Base-by-base conservation (phyloP, 345 rosid genomes). In the Populus deltoides region DNA sequence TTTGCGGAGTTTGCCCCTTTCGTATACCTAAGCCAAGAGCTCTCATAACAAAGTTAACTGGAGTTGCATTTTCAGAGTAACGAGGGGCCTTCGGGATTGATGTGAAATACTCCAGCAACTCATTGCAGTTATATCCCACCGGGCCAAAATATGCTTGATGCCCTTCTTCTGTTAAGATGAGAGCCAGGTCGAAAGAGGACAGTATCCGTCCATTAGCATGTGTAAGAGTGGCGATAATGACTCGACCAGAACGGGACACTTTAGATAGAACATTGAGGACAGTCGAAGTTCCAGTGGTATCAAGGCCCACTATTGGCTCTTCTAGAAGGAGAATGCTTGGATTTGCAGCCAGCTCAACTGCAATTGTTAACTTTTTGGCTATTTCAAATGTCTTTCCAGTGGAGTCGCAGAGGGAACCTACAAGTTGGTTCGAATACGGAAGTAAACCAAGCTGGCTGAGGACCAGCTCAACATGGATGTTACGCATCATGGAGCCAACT, bases 281-380 rank as follows among this genome's bases (percentile, higher is more conserved):
- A 22, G 33, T 73, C 39, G 59, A 71, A 8, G 77, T 80, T 62
- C 79, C 82, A 45, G 51, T 66, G 33, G 57, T 55, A 53, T 83
- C 82, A 25, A 83, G 81, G 16, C 82, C 84, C 15, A 68, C 68
- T 69, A 80, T 38, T 13, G 82, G 79, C 22, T 85, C 86, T 75
- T 85, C 88, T 24, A 82, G 87, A 24, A 82, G 47, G 72, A 84
- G 86, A 66, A 82, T 76, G 51, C 82, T 78, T 72, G 84, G 84
- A 63, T 82, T 82, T 71, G 84, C 84, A 8, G 87, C 85, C 22
- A 85, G 70, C 62, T 85, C 85, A 65, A 81, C 85, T 20, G 82
- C 76, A 74, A 80, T 83, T 24, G 86, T 80, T 24, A 75, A 80
- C 84, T 74, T 83, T 33, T 82, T 83, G 70, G 82, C 84, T 68